Evolutionary conservation across 768 basidiomycete genomes (phyloP), one percentile per base, ranked within the genome.

Genomic region (Boletus tomentosulus): DNA sequence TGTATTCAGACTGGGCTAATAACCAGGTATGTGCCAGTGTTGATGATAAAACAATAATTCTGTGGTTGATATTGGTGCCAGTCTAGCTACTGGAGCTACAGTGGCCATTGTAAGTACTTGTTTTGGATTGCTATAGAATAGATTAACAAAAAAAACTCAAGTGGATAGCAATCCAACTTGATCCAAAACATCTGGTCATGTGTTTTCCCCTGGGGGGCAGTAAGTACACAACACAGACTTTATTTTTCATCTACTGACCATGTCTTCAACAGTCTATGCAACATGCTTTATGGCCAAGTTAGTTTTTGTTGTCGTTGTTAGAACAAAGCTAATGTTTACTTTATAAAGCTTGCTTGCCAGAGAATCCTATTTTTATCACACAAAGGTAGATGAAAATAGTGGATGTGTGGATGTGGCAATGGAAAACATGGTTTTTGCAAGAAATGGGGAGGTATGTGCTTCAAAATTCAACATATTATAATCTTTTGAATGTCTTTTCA

Each of bases 261-360:
- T 22, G 7, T 43, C 4, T 15, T 53, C 25, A 45, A 44, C 7
- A 68, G 67, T 69, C 34, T 68, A 68, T 57, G 62, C 64, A 28
- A 22, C 24, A 41, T 68, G 69, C 33, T 50, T 68, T 2, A 68
- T 68, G 58, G 51, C 67, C 19, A 68, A 69, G 67, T 69, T 12
- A 48, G 67, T 52, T 6, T 4, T 28, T 28, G 28, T 28, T 28
- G 4, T 31, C 2, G 8, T 31, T 31, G 30, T 31, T 10, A 8
- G 8, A 5, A 34, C 8, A 25, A 15, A 6, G 24, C 37, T 58
- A 43, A 66, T 11, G 38, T 43, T 1, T 35, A 15, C 0, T 4
- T 22, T 16, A 4, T 37, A 15, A 45, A 68, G 69, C 33, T 53
- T 66, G 3, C 54, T 68, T 55, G 62, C 67, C 39, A 69, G 62